Evolutionary conservation across 768 basidiomycete genomes (phyloP), one percentile per base, ranked within the genome.

Genomic region (Trametes punicea): DNA sequence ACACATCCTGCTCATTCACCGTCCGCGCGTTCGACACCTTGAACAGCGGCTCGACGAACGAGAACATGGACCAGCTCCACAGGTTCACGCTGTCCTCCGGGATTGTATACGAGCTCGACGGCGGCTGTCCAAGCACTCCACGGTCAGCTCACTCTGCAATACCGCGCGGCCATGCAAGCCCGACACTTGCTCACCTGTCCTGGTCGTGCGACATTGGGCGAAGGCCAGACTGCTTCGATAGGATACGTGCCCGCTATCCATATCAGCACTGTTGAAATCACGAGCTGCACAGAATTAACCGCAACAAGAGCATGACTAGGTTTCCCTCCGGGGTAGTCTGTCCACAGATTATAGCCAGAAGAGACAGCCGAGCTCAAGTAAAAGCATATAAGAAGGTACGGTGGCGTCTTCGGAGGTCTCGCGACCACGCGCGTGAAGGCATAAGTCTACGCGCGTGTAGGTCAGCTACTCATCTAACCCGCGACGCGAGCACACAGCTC

Each of bases 31-130:
- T 73, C 0, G 84, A 81, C 18, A 85, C 67, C 46, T 73, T 64
- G 57, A 87, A 76, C 21, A 88, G 71, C 4, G 86, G 86, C 58
- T 84, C 77, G 6, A 87, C 75, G 62, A 85, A 88, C 1, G 81
- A 79, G 63, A 85, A 85, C 2, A 75, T 78, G 34, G 74, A 75
- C 87, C 86, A 88, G 16, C 77, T 73, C 83, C 84, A 87, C 13
- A 88, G 70, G 31, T 71, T 81, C 20, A 79, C 81, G 61, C 77
- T 74, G 64, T 88, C 86, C 67, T 88, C 86, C 8, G 87, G 85
- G 65, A 79, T 81, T 4, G 84, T 77, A 27, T 77, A 62, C 10
- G 63, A 63, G 49, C 67, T 73, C 6, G 81, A 80, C 2, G 84
- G 82, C 20, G 72, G 69, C 83, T 85, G 60, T 18, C 42, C 8